Evolutionary conservation across 2,329 filamentous ascomycete species (phyloP).

Genomic region (Trematosphaeria pertusa): DNA sequence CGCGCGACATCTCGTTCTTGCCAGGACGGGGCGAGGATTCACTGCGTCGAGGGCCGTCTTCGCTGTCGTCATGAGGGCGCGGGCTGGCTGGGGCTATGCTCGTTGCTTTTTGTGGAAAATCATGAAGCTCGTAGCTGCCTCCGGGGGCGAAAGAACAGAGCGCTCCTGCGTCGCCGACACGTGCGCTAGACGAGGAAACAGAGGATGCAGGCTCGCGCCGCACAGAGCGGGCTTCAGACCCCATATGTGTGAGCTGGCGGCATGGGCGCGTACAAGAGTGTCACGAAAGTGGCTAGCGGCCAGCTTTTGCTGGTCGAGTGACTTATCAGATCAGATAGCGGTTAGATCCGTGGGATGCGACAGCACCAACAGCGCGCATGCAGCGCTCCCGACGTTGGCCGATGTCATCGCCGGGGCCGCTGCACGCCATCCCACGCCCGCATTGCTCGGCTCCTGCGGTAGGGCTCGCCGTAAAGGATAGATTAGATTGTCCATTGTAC

Average conservation of each 20-base stretch:
- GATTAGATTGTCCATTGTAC: no score
- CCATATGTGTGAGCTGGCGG: conserved; percentile 23
- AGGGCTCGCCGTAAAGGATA: neutral
- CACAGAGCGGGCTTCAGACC: conserved; percentile 14
- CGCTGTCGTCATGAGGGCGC: conserved; percentile 37
- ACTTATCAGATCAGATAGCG: conserved; percentile 27
- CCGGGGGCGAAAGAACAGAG: conserved; percentile 22
- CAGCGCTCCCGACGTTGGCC: conserved; percentile 4
- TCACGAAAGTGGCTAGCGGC: conserved; percentile 14
- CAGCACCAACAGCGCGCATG: neutral
- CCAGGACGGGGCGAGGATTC: conserved; percentile 21
- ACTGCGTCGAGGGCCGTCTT: conserved; percentile 19
- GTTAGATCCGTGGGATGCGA: conserved; percentile 23
- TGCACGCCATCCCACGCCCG: conserved; percentile 5
- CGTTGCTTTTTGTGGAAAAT: conserved; percentile 34
- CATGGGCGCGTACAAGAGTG: conserved; percentile 17
- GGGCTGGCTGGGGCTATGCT: conserved; percentile 32
- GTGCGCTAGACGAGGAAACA: conserved; percentile 27
- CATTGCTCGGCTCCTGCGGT: conserved; percentile 1
- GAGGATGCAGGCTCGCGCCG: conserved; percentile 14
- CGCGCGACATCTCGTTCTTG: conserved; percentile 53
- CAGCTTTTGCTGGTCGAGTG: conserved; percentile 9
- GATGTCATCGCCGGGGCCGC: neutral
- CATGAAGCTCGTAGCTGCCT: conserved; percentile 42
- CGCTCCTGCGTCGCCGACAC: conserved; percentile 29